Evolutionary conservation across 1,284 basidiomycete genomes (phyloP), one percentile per base, ranked within the genome.

Genomic region (Ustilago vetiveriae): DNA sequence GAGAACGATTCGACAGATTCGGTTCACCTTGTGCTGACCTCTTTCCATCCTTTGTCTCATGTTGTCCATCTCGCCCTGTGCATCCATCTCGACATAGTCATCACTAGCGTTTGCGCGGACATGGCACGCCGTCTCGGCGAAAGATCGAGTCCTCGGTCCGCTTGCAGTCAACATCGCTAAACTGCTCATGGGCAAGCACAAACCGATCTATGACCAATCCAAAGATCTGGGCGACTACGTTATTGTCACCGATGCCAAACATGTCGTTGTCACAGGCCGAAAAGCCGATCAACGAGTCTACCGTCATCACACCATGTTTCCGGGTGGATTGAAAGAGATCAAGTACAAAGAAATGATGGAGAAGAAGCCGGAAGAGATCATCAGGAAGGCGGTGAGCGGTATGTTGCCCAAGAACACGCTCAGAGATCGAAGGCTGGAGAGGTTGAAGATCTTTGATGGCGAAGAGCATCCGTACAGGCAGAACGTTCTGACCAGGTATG

Each of bases 141-240:
- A 90, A 22, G 90, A 92, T 74, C 89, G 94, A 38, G 86, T 95
- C 17, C 86, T 98, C 16, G 96, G 95, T 79, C 92, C 94, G 84
- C 87, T 98, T 6, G 94, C 95, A 6, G 90, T 92, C 76, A 88
- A 92, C 40, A 96, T 98, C 79, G 96, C 96, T 0, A 88, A 91
- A 55, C 92, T 93, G 23, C 86, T 98, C 52, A 98, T 98, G 94
- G 96, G 96, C 82, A 98, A 98, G 85, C 92, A 98, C 84, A 99
- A 98, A 83, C 95, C 96, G 17, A 92, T 96, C 46, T 98, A 92
- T 76, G 92, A 98, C 83, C 92, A 92, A 21, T 87, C 77, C 22
- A 58, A 68, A 26, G 80, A 82, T 40, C 50, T 65, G 1, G 80
- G 96, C 27, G 96, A 98, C 87, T 98, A 98, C 83, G 94, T 98